Evolutionary conservation across 768 basidiomycete genomes (phyloP).

Genomic region (Coprinopsis cinerea): DNA sequence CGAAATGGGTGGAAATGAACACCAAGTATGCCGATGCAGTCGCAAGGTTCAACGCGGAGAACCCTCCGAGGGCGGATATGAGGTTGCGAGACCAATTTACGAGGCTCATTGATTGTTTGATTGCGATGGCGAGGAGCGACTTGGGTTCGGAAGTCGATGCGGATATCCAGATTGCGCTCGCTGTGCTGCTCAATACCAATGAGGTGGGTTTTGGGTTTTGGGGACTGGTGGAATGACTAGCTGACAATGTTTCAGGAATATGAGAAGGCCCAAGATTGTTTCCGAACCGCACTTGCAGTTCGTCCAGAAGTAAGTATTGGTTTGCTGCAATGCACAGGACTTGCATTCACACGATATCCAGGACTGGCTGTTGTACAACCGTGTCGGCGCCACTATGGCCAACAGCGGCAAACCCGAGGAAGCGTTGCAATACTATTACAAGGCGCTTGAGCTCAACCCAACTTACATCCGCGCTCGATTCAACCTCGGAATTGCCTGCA

Average conservation of each 20-base stretch:
- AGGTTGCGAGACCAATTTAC: slow-evolving; percentile 36
- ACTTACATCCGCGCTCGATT: slow-evolving; percentile 89
- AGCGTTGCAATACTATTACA: slow-evolving; percentile 83
- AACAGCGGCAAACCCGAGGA: slow-evolving; percentile 77
- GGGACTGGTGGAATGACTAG: slow-evolving; percentile 7
- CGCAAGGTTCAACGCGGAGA: slow-evolving; percentile 29
- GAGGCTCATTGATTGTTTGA: slow-evolving; percentile 68
- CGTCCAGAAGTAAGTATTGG: slow-evolving; percentile 66
- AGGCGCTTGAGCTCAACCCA: slow-evolving; percentile 83
- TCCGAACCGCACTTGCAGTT: slow-evolving; percentile 79
- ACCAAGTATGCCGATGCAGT: slow-evolving; percentile 47
- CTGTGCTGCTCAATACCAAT: slow-evolving; percentile 85
- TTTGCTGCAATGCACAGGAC: not conserved
- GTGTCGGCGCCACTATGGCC: slow-evolving; percentile 91
- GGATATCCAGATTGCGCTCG: slow-evolving; percentile 92
- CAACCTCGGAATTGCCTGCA: slow-evolving; percentile 89
- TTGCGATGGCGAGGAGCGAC: slow-evolving; percentile 68
- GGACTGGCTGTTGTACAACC: slow-evolving; percentile 92
- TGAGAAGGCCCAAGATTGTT: slow-evolving; percentile 89
- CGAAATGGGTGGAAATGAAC: slow-evolving; percentile 75
- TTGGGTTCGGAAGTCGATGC: slow-evolving; percentile 69
- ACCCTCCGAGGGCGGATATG: slow-evolving; percentile 23
- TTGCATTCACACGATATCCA: slow-evolving; percentile 29
- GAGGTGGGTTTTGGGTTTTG: slow-evolving; percentile 48
- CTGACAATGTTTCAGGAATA: slow-evolving; percentile 57